A percentile compares a stretch with the other conserved stretches of the same genome.
Conservation (phyloP, 495 filamentous ascomycete species). For the Rusavskia elegans region DNA sequence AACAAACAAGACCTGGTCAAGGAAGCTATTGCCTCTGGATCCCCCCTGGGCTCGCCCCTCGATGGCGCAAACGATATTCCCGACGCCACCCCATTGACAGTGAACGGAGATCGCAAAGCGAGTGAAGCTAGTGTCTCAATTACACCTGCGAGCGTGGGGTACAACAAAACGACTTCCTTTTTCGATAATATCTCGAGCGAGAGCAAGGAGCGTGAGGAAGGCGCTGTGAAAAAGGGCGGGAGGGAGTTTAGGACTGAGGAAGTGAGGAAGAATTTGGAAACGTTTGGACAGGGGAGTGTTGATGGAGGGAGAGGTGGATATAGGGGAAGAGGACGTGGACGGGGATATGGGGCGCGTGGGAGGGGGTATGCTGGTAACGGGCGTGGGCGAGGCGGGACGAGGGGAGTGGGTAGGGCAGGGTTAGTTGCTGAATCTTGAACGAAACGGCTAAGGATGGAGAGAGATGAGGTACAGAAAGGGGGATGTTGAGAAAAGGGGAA, state of each 20-base stretch:
- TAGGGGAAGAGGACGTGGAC: slow-evolving; percentile 39
- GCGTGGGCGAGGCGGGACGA: slow-evolving; percentile 27
- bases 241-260: slow-evolving; percentile 87
- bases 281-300: slow-evolving; percentile 95
- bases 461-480: not conserved
- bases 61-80: slow-evolving; percentile 17
- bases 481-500: not conserved
- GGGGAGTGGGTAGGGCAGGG: slow-evolving; percentile 20
- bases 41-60: slow-evolving; percentile 43
- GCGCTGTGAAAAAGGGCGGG: slow-evolving; percentile 52
- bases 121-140: slow-evolving; percentile 25
- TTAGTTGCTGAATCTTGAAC: not conserved
- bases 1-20: slow-evolving; percentile 93
- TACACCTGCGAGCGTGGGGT: slow-evolving; percentile 31
- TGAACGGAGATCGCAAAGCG: slow-evolving; percentile 12
- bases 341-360: slow-evolving; percentile 42
- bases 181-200: slow-evolving; percentile 98
- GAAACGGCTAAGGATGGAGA: too few relatives aligned
- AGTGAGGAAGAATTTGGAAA: slow-evolving; percentile 90
- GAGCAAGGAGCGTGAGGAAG: slow-evolving; percentile 73
- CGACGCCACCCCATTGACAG: slow-evolving; percentile 15
- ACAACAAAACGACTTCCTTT: slow-evolving; percentile 77
- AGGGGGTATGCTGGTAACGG: slow-evolving; percentile 34
- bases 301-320: slow-evolving; percentile 62
- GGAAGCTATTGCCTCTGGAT: slow-evolving; percentile 68